Evolutionary conservation across 805 yeast species (phyloP).

Genomic region (Metschnikowia proteae): DNA sequence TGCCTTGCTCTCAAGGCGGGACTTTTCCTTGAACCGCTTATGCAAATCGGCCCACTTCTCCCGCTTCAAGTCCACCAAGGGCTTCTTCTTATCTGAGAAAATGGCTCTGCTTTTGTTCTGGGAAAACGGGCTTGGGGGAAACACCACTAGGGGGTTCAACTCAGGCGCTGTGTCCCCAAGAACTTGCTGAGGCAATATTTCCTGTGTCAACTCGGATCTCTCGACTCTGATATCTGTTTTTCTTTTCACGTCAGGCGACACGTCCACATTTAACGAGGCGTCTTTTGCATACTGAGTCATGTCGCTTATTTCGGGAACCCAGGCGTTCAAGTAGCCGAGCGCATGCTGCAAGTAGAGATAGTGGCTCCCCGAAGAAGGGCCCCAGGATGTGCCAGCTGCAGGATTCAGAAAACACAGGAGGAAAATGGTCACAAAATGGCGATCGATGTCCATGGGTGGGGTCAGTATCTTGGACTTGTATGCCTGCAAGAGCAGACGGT

Average conservation of each 20-base stretch:
- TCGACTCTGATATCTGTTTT: conserved; percentile 10
- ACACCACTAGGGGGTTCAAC: conserved; percentile 28
- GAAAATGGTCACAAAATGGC: conserved; percentile 29
- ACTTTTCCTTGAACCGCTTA: conserved; percentile 5
- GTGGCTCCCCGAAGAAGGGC: conserved; percentile 24
- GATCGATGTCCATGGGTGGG: conserved; percentile 27
- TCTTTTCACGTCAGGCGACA: conserved; percentile 6
- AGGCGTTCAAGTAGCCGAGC: conserved; percentile 26
- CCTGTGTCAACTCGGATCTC: conserved; percentile 4
- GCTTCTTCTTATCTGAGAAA: conserved; percentile 23
- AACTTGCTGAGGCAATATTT: conserved; percentile 14
- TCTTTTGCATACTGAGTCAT: conserved; percentile 7
- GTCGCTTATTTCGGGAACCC: conserved; percentile 33
- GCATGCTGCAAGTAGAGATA: conserved; percentile 30
- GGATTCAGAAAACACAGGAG: conserved; percentile 27
- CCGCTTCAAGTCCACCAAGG: conserved; percentile 32
- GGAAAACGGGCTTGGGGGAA: conserved; percentile 29
- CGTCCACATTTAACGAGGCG: neutral
- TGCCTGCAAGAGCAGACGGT: conserved; percentile 20
- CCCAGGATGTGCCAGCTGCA: conserved; percentile 26
- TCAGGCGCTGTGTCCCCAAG: conserved; percentile 5
- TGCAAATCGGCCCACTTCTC: conserved; percentile 20
- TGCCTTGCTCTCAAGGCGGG: conserved; percentile 7
- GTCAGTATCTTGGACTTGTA: conserved; percentile 14
- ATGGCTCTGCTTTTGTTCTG: conserved; percentile 23